A percentile compares a stretch with the other conserved stretches of the same genome.
Evolutionary conservation across 768 basidiomycete genomes (phyloP).

Genomic region (Boletus tomentosulus): DNA sequence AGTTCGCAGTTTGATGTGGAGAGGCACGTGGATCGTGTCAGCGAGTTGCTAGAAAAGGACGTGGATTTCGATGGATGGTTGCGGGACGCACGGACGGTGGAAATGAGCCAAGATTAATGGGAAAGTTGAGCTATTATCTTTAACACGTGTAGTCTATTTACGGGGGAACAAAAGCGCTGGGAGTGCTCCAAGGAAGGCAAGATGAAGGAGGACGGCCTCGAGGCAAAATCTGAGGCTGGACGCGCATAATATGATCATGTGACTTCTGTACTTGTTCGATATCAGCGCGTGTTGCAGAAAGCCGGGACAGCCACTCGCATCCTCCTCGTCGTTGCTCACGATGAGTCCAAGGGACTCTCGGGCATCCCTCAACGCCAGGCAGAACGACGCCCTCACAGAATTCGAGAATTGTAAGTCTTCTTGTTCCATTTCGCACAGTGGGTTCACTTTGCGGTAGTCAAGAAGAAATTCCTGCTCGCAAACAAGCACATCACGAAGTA

Average conservation of each 20-base stretch:
- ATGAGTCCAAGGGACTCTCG: constrained; percentile 35
- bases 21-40: constrained; percentile 48
- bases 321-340: constrained; percentile 17
- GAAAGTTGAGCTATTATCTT: constrained; percentile 4
- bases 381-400: constrained; percentile 77
- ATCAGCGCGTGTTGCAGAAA: constrained; percentile 31
- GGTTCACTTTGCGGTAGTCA: constrained; percentile 52
- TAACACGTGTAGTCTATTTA: constrained; percentile 22
- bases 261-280: constrained; percentile 29
- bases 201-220: constrained; percentile 29
- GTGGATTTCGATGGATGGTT: constrained; percentile 56
- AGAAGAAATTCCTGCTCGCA: constrained; percentile 87
- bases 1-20: constrained; percentile 60
- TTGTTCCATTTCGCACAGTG: neutral
- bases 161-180: constrained; percentile 12
- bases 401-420: constrained; percentile 73
- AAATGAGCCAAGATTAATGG: constrained; percentile 20
- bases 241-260: constrained; percentile 27
- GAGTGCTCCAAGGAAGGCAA: constrained; percentile 20
- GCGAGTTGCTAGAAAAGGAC: constrained; percentile 53
- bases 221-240: constrained; percentile 16
- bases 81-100: constrained; percentile 36
- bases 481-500: constrained; percentile 92
- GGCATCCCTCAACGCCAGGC: constrained; percentile 55
- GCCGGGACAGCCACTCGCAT: constrained; percentile 21